Percentiles rank a stretch among this genome's conserved stretches.
These are phyloP conservation scores for Zygosaccharomyces lentus DNA, from an alignment of 805 yeast species.

Conservation along the genomic window DNA sequence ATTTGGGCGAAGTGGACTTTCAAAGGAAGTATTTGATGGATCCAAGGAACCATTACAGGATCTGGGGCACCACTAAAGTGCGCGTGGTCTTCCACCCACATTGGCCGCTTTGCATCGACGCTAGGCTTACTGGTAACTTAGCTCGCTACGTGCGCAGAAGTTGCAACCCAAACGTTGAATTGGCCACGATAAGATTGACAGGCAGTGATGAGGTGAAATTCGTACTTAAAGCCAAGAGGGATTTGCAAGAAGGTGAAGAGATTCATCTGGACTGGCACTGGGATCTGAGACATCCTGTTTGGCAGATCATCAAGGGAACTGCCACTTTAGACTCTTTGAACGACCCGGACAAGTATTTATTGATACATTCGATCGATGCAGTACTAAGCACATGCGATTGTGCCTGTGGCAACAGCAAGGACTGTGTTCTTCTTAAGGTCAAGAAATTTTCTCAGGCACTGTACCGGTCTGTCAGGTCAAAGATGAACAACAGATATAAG, in stretches of 20 bases:
- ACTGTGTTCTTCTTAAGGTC: conserved; percentile 59
- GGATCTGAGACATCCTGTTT: conserved; percentile 76
- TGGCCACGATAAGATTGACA: conserved; percentile 45
- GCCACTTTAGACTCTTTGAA: conserved; percentile 49
- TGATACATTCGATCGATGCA: conserved; percentile 60
- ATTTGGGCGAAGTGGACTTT: conserved; percentile 68
- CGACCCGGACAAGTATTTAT: conserved; percentile 48
- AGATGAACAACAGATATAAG: conserved; percentile 35
- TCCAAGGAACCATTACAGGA: conserved; percentile 68
- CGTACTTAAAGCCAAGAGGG: conserved; percentile 51
- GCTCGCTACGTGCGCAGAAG: conserved; percentile 71
- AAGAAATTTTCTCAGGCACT: conserved; percentile 58
- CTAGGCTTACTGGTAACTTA: conserved; percentile 81
- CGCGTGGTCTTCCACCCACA: conserved; percentile 52
- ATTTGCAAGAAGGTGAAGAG: conserved; percentile 63
- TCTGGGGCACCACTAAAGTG: conserved; percentile 66
- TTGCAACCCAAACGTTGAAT: conserved; percentile 70
- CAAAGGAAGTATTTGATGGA: conserved; percentile 61
- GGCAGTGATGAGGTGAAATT: conserved; percentile 43
- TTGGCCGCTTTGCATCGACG: conserved; percentile 68
- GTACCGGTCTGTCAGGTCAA: conserved; percentile 50
- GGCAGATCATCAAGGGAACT: conserved; percentile 44
- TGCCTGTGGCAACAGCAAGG: conserved; percentile 42
- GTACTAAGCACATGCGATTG: conserved; percentile 62
- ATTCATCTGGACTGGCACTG: conserved; percentile 83